Conservation (phyloP, 805 yeast genomes). For the Wickerhamiella siamensis region DNA sequence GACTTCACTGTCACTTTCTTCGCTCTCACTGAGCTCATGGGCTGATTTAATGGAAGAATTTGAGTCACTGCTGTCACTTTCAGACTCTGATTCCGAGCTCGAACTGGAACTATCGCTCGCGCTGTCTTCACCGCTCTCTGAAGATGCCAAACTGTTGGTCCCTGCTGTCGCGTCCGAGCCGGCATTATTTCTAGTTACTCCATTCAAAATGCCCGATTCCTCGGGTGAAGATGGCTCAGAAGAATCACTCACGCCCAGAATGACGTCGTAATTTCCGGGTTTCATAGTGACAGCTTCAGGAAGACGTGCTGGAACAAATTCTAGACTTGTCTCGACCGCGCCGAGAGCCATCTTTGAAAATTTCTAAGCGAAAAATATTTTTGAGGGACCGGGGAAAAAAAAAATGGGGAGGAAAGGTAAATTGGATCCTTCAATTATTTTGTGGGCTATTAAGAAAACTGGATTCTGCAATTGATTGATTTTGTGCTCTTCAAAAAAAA, state of each 20-base stretch:
- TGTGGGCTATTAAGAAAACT: too few relatives aligned
- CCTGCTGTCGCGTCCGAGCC: background rate
- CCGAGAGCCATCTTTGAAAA: background rate
- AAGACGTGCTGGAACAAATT: slow-evolving; percentile 45
- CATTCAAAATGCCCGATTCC: background rate
- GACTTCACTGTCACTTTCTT: slow-evolving; percentile 4
- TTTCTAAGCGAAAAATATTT: background rate
- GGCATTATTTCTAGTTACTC: background rate
- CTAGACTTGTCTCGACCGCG: slow-evolving; percentile 9
- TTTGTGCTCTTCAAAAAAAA: too few relatives aligned
- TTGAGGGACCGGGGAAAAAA: background rate
- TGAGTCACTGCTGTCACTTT: background rate
- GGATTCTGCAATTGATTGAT: too few relatives aligned
- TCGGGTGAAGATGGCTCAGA: background rate
- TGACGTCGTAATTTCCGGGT: slow-evolving; percentile 38
- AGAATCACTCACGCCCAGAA: slow-evolving; percentile 13
- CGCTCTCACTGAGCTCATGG: slow-evolving; percentile 3
- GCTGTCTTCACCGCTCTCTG: background rate
- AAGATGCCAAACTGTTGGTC: background rate
- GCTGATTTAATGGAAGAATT: background rate
- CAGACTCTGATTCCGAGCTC: slow-evolving; percentile 2
- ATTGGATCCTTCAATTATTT: background rate
- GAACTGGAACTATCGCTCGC: slow-evolving; percentile 1
- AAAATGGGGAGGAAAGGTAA: background rate
- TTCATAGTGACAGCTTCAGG: slow-evolving; percentile 35